Percentiles rank a stretch among this genome's conserved stretches.
Evolutionary conservation across 2,329 filamentous ascomycete species (phyloP).

Genomic region (Epicoccum nigrum): DNA sequence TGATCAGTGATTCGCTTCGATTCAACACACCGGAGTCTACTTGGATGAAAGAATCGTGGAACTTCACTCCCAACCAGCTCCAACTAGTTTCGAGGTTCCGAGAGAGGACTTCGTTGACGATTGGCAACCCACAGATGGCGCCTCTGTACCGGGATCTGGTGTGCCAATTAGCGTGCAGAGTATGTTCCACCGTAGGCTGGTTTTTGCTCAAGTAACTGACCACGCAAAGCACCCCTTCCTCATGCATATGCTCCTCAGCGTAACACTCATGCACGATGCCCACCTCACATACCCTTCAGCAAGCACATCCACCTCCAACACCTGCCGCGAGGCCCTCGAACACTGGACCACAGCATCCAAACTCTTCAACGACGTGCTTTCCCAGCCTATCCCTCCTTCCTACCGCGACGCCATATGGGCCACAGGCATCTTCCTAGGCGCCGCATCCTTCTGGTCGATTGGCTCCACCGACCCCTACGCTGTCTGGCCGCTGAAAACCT

Average conservation of each 20-base stretch:
- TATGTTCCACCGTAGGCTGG: conserved; percentile 31
- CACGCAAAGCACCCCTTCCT: conserved; percentile 56
- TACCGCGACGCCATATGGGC: conserved; percentile 57
- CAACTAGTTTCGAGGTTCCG: conserved; percentile 53
- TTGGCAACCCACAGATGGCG: conserved; percentile 44
- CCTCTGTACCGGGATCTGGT: conserved; percentile 47
- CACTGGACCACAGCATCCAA: conserved; percentile 58
- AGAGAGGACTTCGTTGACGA: conserved; percentile 50
- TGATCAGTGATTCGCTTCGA: conserved; percentile 1
- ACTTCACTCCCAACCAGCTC: conserved; percentile 26
- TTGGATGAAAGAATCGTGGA: conserved; percentile 14
- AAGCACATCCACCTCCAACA: conserved; percentile 28
- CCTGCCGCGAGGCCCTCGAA: conserved; percentile 46
- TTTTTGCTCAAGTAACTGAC: neutral
- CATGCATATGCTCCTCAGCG: conserved; percentile 60
- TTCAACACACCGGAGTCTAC: neutral
- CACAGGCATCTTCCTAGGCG: conserved; percentile 55
- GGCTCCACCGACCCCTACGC: conserved; percentile 52
- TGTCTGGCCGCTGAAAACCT: conserved; percentile 62
- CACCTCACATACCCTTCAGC: conserved; percentile 40
- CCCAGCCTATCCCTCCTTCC: conserved; percentile 40
- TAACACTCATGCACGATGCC: conserved; percentile 62
- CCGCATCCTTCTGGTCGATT: conserved; percentile 54
- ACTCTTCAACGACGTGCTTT: conserved; percentile 56
- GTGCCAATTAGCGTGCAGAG: conserved; percentile 49